These are phyloP conservation scores for Aspergillus transmontanensis DNA, from an alignment of 2,329 filamentous ascomycete genomes.

Conservation along the genomic window DNA sequence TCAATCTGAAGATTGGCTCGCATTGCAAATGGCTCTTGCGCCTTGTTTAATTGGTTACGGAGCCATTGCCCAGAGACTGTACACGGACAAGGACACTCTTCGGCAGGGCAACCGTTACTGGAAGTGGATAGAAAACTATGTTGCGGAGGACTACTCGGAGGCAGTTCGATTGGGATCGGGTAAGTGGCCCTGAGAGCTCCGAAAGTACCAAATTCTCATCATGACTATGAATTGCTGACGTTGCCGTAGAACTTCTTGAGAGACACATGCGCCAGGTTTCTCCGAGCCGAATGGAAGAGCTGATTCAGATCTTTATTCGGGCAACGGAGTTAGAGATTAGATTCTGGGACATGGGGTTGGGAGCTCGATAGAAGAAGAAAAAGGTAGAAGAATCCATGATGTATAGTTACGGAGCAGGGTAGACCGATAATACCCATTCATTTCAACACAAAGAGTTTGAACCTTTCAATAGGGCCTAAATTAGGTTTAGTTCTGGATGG, in stretches of 20 bases:
- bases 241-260: constrained; percentile 68
- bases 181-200: constrained; percentile 41
- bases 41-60: constrained; percentile 91
- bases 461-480: neutral
- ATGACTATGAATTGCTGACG: constrained; percentile 9
- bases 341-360: constrained; percentile 72
- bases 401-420: neutral
- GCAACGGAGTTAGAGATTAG: constrained; percentile 78
- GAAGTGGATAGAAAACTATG: constrained; percentile 90
- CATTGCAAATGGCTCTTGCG: constrained; percentile 78
- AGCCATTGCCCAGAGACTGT: constrained; percentile 72
- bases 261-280: constrained; percentile 73
- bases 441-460: neutral
- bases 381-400: neutral
- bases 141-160: constrained; percentile 74
- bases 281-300: constrained; percentile 73
- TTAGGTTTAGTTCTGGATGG: neutral
- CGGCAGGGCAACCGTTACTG: constrained; percentile 74
- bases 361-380: constrained; percentile 22
- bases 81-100: constrained; percentile 61
- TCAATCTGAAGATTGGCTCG: constrained; percentile 83
- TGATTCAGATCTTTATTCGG: constrained; percentile 81
- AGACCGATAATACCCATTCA: neutral
- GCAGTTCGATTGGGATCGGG: constrained; percentile 72
- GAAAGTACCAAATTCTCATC: neutral